These are phyloP conservation scores for Globisporangium perplexum DNA, from an alignment of 352 stramenopile species.

Conservation along the genomic window DNA sequence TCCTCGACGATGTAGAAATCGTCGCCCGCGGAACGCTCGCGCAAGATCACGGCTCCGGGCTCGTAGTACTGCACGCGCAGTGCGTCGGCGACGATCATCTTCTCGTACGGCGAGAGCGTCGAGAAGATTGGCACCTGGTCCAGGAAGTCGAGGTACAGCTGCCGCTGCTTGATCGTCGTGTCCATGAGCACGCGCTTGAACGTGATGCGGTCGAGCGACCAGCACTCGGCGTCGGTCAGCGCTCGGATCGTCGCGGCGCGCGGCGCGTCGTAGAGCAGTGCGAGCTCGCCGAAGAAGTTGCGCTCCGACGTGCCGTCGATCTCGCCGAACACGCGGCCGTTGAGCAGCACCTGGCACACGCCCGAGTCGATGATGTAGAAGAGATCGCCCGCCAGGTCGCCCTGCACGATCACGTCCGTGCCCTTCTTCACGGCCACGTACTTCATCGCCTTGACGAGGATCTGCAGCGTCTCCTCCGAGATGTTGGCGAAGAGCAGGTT, in stretches of 20 bases:
- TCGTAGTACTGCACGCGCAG: slow-evolving; percentile 54
- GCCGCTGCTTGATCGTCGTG: slow-evolving; percentile 58
- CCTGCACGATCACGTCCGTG: slow-evolving; percentile 63
- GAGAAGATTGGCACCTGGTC: slow-evolving; percentile 68
- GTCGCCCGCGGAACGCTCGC: slow-evolving; percentile 48
- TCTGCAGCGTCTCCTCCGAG: slow-evolving; percentile 52
- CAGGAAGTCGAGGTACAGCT: slow-evolving; percentile 55
- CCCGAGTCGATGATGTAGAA: slow-evolving; percentile 92
- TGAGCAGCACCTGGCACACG: slow-evolving; percentile 63
- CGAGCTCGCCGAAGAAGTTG: slow-evolving; percentile 94
- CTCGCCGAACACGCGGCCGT: slow-evolving; percentile 50
- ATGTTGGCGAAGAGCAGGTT: slow-evolving; percentile 71
- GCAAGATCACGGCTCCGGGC: slow-evolving; percentile 33
- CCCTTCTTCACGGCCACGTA: slow-evolving; percentile 35
- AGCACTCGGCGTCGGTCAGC: slow-evolving; percentile 58
- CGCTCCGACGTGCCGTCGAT: slow-evolving; percentile 46
- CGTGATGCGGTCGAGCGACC: slow-evolving; percentile 79
- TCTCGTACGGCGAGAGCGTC: slow-evolving; percentile 66
- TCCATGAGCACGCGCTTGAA: slow-evolving; percentile 71
- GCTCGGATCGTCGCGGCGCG: slow-evolving; percentile 90
- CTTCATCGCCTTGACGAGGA: slow-evolving; percentile 72
- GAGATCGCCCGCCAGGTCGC: slow-evolving; percentile 62
- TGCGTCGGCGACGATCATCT: slow-evolving; percentile 69
- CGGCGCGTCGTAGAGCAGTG: slow-evolving; percentile 95
- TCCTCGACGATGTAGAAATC: slow-evolving; percentile 82